These are phyloP conservation scores for Dothiorella sarmentorum DNA, from an alignment of 2,329 filamentous ascomycete genomes.

Conservation along the genomic window DNA sequence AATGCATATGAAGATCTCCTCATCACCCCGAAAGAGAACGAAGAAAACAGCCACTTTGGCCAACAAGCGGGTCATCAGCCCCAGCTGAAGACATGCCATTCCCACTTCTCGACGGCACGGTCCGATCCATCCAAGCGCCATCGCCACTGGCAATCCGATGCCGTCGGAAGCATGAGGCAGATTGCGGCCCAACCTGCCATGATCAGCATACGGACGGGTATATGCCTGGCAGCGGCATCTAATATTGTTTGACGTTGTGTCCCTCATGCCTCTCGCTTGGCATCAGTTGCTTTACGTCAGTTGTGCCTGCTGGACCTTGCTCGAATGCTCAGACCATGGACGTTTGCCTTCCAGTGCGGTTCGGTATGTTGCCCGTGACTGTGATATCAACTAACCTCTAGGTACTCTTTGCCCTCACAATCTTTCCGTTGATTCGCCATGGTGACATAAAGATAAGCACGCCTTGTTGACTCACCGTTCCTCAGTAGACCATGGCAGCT, in stretches of 20 bases:
- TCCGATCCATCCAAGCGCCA: neutral
- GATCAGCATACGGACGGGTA: neutral
- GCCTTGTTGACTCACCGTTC: neutral
- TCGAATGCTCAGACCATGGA: neutral
- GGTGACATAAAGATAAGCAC: neutral
- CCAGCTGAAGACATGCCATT: neutral
- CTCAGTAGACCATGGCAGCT: neutral
- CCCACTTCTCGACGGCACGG: neutral
- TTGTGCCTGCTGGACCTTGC: neutral
- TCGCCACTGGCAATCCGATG: neutral
- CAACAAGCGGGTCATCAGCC: neutral
- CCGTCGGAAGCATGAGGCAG: neutral
- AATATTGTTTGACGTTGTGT: neutral
- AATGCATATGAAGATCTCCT: conserved; percentile 4
- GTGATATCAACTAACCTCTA: neutral
- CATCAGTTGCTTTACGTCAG: neutral
- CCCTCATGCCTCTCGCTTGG: neutral
- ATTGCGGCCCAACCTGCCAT: conserved; percentile 2
- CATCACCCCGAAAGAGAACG: neutral
- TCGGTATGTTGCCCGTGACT: neutral
- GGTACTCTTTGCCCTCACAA: neutral
- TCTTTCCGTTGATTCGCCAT: neutral
- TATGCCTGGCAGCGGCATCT: neutral
- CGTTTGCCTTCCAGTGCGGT: neutral
- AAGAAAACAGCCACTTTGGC: neutral